Conservation (phyloP, 2,329 filamentous ascomycete species). For the Paraphoma chrysanthemicola region DNA sequence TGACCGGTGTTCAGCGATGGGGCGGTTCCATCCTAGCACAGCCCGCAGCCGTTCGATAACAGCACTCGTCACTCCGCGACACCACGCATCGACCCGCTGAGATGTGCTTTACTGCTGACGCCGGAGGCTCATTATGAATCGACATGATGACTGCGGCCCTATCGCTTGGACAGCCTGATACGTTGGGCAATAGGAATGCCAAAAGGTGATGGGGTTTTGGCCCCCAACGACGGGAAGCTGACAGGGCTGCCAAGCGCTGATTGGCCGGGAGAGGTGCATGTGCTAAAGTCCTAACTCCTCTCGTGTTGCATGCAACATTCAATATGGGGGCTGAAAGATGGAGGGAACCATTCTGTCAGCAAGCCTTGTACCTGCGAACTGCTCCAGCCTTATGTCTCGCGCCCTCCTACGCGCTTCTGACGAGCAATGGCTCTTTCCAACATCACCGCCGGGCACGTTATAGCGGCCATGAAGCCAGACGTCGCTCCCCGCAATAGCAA, state of each 20-base stretch:
- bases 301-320: slow-evolving; percentile 14
- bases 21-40: slow-evolving; percentile 25
- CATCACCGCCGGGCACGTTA: slow-evolving; percentile 6
- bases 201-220: background rate
- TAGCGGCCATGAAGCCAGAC: slow-evolving; percentile 22
- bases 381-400: slow-evolving; percentile 16
- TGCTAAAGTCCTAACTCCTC: slow-evolving; percentile 8
- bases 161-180: slow-evolving; percentile 4
- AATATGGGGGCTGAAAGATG: slow-evolving; percentile 38
- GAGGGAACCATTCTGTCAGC: slow-evolving; percentile 14
- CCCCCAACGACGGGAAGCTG: background rate
- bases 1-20: slow-evolving; percentile 7
- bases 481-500: slow-evolving; percentile 21
- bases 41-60: slow-evolving; percentile 14
- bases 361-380: slow-evolving; percentile 25
- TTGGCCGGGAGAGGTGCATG: background rate
- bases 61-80: background rate
- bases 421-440: slow-evolving; percentile 19
- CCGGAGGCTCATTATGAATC: background rate
- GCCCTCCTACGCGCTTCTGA: background rate
- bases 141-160: background rate
- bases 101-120: background rate
- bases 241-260: background rate
- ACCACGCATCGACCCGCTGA: background rate
- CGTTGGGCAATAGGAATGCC: slow-evolving; percentile 7